A percentile compares a stretch with the other conserved stretches of the same genome.
Conservation (phyloP, 805 yeast genomes). For the Wickerhamomyces strasburgensis region DNA sequence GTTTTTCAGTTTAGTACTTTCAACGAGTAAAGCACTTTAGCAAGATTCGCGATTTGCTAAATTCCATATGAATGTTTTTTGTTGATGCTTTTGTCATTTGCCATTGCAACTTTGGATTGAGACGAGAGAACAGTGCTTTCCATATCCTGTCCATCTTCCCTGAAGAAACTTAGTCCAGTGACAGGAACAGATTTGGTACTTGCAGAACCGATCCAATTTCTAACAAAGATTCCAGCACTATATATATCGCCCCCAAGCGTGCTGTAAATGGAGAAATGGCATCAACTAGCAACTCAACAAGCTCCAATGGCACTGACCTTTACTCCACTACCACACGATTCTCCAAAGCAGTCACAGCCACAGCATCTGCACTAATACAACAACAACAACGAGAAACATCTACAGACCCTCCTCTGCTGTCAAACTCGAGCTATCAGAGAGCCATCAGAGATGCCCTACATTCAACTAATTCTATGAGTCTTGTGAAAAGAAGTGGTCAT, state of each 20-base stretch:
- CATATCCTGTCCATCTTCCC: too few relatives aligned
- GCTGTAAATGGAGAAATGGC: background rate
- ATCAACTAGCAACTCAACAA: conserved; percentile 2
- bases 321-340: conserved; percentile 32
- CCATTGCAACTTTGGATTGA: too few relatives aligned
- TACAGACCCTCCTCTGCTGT: conserved; percentile 32
- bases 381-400: too few relatives aligned
- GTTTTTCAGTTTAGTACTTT: too few relatives aligned
- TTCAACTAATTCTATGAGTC: conserved; percentile 28
- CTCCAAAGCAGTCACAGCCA: conserved; percentile 47
- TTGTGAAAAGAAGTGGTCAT: conserved; percentile 28
- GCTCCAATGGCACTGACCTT: conserved; percentile 17
- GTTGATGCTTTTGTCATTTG: too few relatives aligned
- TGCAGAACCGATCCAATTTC: too few relatives aligned
- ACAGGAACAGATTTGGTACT: too few relatives aligned
- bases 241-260: conserved; percentile 7
- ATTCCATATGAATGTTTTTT: too few relatives aligned
- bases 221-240: background rate
- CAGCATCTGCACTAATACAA: conserved; percentile 47
- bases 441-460: conserved; percentile 42
- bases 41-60: too few relatives aligned
- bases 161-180: too few relatives aligned
- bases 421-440: conserved; percentile 36
- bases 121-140: too few relatives aligned
- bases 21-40: too few relatives aligned